Evolutionary conservation across 768 basidiomycete species (phyloP).

Genomic region (Candolleomyces efflorescens): DNA sequence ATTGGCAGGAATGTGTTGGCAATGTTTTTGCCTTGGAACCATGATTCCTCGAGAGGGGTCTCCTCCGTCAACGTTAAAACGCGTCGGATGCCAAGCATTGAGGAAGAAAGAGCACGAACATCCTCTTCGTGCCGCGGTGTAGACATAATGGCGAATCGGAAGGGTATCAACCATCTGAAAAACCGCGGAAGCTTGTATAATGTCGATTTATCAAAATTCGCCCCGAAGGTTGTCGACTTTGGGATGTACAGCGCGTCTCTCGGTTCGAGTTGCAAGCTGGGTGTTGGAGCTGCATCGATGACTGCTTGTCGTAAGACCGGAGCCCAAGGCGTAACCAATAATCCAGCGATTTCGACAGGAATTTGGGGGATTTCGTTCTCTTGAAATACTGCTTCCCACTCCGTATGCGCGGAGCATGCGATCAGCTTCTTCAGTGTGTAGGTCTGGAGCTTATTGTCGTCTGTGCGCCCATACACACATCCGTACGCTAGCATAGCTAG

Average conservation of each 20-base stretch:
- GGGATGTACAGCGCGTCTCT: conserved; percentile 39
- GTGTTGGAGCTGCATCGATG: conserved; percentile 25
- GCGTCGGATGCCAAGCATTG: conserved; percentile 49
- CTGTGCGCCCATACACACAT: conserved; percentile 36
- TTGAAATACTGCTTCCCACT: conserved; percentile 47
- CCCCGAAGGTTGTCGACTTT: background rate
- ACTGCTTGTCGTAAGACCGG: conserved; percentile 27
- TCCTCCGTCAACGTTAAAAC: conserved; percentile 59
- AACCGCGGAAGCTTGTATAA: conserved; percentile 49
- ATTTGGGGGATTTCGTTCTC: conserved; percentile 38
- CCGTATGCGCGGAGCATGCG: conserved; percentile 42
- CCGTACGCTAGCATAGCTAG: conserved; percentile 54
- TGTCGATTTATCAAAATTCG: background rate
- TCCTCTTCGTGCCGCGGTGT: conserved; percentile 50
- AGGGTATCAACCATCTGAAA: conserved; percentile 61
- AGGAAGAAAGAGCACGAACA: conserved; percentile 41
- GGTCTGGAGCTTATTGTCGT: conserved; percentile 29
- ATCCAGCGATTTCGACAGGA: conserved; percentile 23
- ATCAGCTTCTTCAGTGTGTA: conserved; percentile 45
- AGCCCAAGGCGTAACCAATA: conserved; percentile 41
- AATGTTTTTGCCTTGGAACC: conserved; percentile 44
- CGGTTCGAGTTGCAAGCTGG: conserved; percentile 37
- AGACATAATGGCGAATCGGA: conserved; percentile 56
- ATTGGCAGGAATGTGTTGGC: conserved; percentile 55
- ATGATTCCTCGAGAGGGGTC: conserved; percentile 39